Evolutionary conservation across 2,329 filamentous ascomycete species (phyloP).

Genomic region (Xylariomycetidae sp.): DNA sequence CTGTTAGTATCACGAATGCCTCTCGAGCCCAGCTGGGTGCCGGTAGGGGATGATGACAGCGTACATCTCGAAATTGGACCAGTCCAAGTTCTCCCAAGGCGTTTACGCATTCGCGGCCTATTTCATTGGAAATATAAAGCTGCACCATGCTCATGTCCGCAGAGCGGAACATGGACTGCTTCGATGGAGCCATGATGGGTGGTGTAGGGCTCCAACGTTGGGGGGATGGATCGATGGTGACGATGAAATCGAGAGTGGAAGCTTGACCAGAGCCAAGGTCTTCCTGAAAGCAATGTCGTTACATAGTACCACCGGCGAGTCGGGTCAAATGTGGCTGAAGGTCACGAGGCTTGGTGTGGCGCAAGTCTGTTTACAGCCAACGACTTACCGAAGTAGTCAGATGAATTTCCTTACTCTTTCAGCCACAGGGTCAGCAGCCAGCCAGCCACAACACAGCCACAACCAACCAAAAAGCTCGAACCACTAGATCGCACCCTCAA

Average conservation of each 20-base stretch:
- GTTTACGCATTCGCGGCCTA: constrained; percentile 94
- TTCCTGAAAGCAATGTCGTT: no score
- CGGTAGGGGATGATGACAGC: constrained; percentile 30
- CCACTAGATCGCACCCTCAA: no score
- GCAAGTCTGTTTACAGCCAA: no score
- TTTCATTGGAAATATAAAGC: constrained; percentile 98
- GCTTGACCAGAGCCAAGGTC: no score
- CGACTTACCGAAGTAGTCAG: no score
- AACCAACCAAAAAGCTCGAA: no score
- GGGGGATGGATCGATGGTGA: constrained; percentile 13
- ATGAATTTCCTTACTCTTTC: no score
- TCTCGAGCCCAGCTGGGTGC: constrained; percentile 7
- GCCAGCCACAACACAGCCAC: no score
- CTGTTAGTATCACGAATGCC: constrained; percentile 12
- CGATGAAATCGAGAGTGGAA: constrained; percentile 12
- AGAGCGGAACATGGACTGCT: constrained; percentile 98
- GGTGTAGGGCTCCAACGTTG: constrained; percentile 17
- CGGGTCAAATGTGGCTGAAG: no score
- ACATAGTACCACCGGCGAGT: no score
- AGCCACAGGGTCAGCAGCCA: no score
- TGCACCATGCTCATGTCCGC: constrained; percentile 99
- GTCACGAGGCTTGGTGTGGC: no score
- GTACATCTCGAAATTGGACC: constrained; percentile 95
- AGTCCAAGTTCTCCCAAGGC: constrained; percentile 92
- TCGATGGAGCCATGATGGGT: constrained; percentile 56